phyloP scores from a whole-genome alignment of 1,139 yeast species.

The Blastobotrys elegans region DNA sequence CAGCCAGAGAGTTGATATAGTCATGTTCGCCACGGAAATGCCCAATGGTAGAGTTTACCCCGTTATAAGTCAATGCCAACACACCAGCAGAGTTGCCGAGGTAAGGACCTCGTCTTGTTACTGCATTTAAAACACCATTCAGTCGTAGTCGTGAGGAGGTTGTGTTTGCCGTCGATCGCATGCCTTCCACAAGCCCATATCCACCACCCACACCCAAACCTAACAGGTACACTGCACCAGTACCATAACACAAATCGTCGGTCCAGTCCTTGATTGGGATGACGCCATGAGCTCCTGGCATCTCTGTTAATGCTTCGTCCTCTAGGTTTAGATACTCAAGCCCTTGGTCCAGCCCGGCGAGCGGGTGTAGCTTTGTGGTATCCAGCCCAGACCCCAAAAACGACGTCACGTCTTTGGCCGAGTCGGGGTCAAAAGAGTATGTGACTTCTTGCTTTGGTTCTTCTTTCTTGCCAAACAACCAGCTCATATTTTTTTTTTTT shows the following conservation, averaged over 20 bases:
- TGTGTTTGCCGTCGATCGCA: constrained; percentile 65
- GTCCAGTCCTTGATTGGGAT: constrained; percentile 96
- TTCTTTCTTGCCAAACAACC: constrained; percentile 58
- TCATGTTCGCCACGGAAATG: constrained; percentile 82
- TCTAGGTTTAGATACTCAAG: constrained; percentile 88
- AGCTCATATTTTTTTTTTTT: constrained; percentile 44
- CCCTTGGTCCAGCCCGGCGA: constrained; percentile 83
- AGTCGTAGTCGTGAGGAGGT: constrained; percentile 74
- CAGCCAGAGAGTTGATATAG: constrained; percentile 70
- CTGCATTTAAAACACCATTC: constrained; percentile 84
- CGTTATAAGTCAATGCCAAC: constrained; percentile 80
- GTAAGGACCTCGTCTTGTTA: constrained; percentile 94
- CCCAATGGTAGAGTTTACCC: constrained; percentile 76
- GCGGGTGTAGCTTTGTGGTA: constrained; percentile 76
- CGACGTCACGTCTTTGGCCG: constrained; percentile 59
- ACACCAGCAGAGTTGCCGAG: constrained; percentile 95
- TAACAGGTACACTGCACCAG: constrained; percentile 85
- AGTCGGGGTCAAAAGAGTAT: constrained; percentile 56
- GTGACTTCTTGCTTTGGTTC: constrained; percentile 27
- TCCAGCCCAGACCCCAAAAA: constrained; percentile 64
- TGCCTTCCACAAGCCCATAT: constrained; percentile 82
- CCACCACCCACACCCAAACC: constrained; percentile 85
- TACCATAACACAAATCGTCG: constrained; percentile 95
- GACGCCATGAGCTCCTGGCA: constrained; percentile 85
- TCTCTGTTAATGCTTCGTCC: constrained; percentile 64